Evolutionary conservation across 2,329 filamentous ascomycete genomes (phyloP).

Genomic region (Cadophora gregata): DNA sequence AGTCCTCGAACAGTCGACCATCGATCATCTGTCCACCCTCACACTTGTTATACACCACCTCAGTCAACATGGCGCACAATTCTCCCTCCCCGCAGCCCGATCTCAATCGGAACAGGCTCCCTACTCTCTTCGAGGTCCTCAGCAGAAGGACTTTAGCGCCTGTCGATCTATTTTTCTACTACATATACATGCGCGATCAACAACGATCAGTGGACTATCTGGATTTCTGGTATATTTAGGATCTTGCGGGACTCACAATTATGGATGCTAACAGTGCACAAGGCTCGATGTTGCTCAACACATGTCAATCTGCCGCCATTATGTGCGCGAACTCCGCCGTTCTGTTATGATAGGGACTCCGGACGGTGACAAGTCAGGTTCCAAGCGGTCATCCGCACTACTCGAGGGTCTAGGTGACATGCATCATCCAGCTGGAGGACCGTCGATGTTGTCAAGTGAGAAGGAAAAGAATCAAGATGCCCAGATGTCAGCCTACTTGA

Average conservation of each 20-base stretch:
- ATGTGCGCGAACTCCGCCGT: conserved; percentile 91
- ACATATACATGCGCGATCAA: conserved; percentile 99
- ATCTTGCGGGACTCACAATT: background rate
- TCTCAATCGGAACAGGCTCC: conserved; percentile 78
- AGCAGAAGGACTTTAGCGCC: conserved; percentile 93
- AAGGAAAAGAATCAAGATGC: conserved; percentile 83
- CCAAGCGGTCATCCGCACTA: conserved; percentile 83
- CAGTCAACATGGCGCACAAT: conserved; percentile 38
- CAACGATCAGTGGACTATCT: conserved; percentile 97
- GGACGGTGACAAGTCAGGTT: conserved; percentile 77
- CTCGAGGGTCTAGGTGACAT: conserved; percentile 76
- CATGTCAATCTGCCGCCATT: conserved; percentile 96
- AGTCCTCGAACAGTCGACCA: background rate
- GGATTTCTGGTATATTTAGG: conserved; percentile 84
- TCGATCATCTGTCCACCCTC: background rate
- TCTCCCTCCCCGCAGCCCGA: conserved; percentile 64
- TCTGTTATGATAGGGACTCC: conserved; percentile 94
- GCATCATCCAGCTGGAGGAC: conserved; percentile 62
- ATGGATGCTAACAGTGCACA: conserved; percentile 25
- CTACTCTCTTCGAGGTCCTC: conserved; percentile 93
- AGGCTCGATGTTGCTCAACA: conserved; percentile 99
- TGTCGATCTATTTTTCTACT: conserved; percentile 97
- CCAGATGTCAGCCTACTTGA: conserved; percentile 87
- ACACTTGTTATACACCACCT: background rate
- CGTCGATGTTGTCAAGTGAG: conserved; percentile 67